Base-by-base conservation (phyloP, 306 rosid species). In the Vachellia collinsii region DNA sequence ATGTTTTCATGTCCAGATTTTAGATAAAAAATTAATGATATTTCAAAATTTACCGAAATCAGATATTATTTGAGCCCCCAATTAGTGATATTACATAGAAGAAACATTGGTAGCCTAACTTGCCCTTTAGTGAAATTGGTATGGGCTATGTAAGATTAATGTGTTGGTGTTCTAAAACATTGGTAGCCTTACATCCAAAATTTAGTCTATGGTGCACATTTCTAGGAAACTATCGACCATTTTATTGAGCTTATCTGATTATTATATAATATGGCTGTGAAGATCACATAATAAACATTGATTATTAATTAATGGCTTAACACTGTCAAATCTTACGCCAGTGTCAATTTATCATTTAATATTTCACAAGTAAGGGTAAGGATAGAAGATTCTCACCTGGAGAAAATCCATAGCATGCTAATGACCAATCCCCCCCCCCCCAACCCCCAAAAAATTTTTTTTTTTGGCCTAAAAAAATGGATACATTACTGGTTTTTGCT, bases 131-230 rank as follows among this genome's bases (percentile, higher is more conserved):
- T 80, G 7, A 42, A 77, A 44, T 44, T 41, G 53, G 14, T 72
- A 36, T 69, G 58, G 48, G 25, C 80, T 68, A 59, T 66, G 41
- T 73, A 54, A 37, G 79, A 64, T 51, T 51, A 79, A 65, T 58
- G 56, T 66, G 39, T 65, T 44, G 53, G 22, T 77, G 29, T 70
- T 77, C 82, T 79, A 54, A 76, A 36, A n/a, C n/a, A n/a, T n/a
- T n/a, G n/a, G n/a, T n/a, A n/a, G n/a, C n/a, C n/a, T n/a, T n/a
- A n/a, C 67, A 61, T 23, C 39, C 9, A 25, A 25, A 25, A 61
- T 10, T 25, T 61, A 61, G 19, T 61, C 17, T 61, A 4, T 1
- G 14, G 1, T 61, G 7, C 16, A 25, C 67, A 61, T 25, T 61
- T 25, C 3, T 25, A 25, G 7, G 39, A 25, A 25, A 25, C 67